Base-by-base conservation (phyloP, 352 stramenopile species). In the Globisporangium echinulatum region DNA sequence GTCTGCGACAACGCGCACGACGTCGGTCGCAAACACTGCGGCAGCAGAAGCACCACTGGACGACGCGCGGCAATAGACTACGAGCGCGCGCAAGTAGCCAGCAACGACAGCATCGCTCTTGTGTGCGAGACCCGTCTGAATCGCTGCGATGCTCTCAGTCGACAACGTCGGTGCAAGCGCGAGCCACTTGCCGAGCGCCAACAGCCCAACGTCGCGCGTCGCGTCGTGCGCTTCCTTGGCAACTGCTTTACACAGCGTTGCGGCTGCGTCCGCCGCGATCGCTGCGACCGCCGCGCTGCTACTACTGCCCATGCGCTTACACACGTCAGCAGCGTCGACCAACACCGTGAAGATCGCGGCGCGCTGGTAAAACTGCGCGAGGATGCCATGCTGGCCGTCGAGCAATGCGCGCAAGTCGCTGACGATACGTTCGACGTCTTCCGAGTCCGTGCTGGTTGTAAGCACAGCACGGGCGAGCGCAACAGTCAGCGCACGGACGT, bases 291-390 rank as follows among this genome's bases (percentile, higher is more conserved):
- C 63, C 3, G 72, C 70, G 0, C 56, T 59, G 14, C 43, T 68
- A 0, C 56, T 59, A 11, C 43, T 68, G 2, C 78, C 49, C 37
- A 64, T 49, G 4, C 25, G 25, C 0, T 66, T 61, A 1, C 64
- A 56, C 3, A 50, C 58, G n/a, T 87, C 77, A 0, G 74, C 77
- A 1, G 84, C 71, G n/a, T 88, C 66, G 5, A 70, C 74, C 1
- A 96, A 66, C 51, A 87, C 80, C n/a, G 67, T 68, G 39, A 82
- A 94, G 39, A 70, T 77, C 3, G 80, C 80, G 55, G 93, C 81
- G 43, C 86, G 82, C 69, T 90, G 82, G 65, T 94, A 96, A 49
- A 94, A 96, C 63, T 96, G 86, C n/a, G 86, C 86, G 39, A 96
- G 65, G 40, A 96, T 73, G 37, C 86, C 86, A 52, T 90, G 77